Conservation (phyloP, 306 rosid genomes). For the Inga oerstediana region DNA sequence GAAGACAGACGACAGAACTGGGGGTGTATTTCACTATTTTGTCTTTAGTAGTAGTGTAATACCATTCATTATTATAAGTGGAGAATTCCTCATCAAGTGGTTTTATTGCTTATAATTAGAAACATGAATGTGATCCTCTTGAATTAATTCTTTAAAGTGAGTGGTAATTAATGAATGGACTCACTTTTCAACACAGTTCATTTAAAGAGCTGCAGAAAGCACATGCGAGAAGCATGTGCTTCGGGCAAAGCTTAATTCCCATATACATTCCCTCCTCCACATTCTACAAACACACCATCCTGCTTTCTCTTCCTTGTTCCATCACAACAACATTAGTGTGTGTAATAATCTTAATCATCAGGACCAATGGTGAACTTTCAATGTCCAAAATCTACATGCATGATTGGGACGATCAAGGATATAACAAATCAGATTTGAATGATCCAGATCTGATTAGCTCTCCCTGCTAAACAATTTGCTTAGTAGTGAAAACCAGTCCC, state of each 20-base stretch:
- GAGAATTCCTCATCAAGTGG: background rate
- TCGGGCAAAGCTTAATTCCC: constrained; percentile 3
- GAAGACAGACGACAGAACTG: background rate
- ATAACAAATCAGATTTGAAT: no score
- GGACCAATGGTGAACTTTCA: constrained; percentile 15
- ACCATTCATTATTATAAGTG: background rate
- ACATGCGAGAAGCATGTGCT: constrained; percentile 42
- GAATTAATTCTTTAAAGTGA: background rate
- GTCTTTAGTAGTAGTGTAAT: background rate
- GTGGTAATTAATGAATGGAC: background rate
- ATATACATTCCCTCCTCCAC: background rate
- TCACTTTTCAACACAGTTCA: background rate
- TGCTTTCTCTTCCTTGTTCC: background rate
- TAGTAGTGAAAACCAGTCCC: no score
- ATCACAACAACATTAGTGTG: background rate
- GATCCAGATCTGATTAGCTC: no score
- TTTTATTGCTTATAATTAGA: background rate
- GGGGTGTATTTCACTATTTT: background rate
- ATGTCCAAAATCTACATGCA: constrained; percentile 11
- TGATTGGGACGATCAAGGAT: constrained; percentile 30
- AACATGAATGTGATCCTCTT: no score
- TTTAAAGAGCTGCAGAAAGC: background rate
- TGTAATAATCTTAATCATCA: constrained; percentile 2
- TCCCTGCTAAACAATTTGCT: no score
- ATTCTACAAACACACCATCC: background rate